Percentiles rank a stretch among this genome's conserved stretches.
Conservation (phyloP, 768 basidiomycete genomes). For the Hygrophoropsis aurantiaca region DNA sequence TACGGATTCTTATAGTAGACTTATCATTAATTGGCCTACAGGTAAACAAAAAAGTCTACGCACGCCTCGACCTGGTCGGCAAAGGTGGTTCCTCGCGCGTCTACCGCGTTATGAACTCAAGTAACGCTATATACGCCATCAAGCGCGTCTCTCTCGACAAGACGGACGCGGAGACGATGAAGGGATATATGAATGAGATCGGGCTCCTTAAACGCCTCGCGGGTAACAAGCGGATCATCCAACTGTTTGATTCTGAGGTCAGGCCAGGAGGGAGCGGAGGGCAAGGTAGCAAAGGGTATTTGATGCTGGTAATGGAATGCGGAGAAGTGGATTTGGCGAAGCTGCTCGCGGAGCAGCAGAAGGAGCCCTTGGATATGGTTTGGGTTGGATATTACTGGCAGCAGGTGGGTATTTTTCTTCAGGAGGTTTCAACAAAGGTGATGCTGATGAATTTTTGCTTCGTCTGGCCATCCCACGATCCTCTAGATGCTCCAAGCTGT, state of each 20-base stretch:
- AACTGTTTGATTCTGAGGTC: slow-evolving; percentile 88
- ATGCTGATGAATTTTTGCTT: not conserved
- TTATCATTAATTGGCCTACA: slow-evolving; percentile 14
- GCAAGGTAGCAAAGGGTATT: slow-evolving; percentile 67
- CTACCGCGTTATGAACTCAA: slow-evolving; percentile 80
- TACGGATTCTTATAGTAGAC: not conserved
- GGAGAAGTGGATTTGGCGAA: slow-evolving; percentile 92
- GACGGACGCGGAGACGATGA: slow-evolving; percentile 85
- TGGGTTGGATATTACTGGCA: slow-evolving; percentile 97
- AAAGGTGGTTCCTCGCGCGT: slow-evolving; percentile 96
- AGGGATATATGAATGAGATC: slow-evolving; percentile 96
- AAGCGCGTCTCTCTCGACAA: slow-evolving; percentile 91
- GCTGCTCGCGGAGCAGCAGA: slow-evolving; percentile 80
- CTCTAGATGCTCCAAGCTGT: slow-evolving; percentile 95
- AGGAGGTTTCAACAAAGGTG: slow-evolving; percentile 4
- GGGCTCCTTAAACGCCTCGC: slow-evolving; percentile 88
- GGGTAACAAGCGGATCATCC: slow-evolving; percentile 90
- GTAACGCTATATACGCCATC: slow-evolving; percentile 82
- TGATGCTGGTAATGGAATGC: slow-evolving; percentile 94
- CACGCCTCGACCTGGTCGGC: slow-evolving; percentile 85
- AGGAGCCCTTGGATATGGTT: slow-evolving; percentile 85
- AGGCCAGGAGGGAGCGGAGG: slow-evolving; percentile 49
- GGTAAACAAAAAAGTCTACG: slow-evolving; percentile 84
- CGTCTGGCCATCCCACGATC: not conserved
- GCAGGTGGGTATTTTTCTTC: slow-evolving; percentile 56